A percentile compares a stretch with the other conserved stretches of the same genome.
These are phyloP conservation scores for Auriscalpium orientale DNA, from an alignment of 768 basidiomycete genomes.

Conservation along the genomic window DNA sequence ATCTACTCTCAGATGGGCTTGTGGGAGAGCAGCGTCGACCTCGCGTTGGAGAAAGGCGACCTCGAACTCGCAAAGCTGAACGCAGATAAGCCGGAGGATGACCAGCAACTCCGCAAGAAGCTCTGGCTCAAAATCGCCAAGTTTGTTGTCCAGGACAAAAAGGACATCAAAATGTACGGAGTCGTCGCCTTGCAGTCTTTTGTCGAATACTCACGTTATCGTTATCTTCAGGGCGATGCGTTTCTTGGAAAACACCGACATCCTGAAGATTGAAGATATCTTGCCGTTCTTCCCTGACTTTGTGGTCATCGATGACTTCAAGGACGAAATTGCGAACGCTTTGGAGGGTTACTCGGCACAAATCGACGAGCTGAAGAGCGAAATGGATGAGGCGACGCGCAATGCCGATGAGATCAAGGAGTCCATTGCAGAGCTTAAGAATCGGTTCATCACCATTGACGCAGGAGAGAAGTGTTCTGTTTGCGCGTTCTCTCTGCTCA, in stretches of 20 bases:
- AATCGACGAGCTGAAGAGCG: slow-evolving; percentile 81
- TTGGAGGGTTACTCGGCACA: slow-evolving; percentile 90
- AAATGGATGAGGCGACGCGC: slow-evolving; percentile 94
- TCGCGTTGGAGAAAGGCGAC: slow-evolving; percentile 91
- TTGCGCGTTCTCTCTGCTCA: slow-evolving; percentile 70
- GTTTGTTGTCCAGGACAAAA: slow-evolving; percentile 95
- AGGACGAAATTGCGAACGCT: slow-evolving; percentile 95
- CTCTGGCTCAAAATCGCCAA: slow-evolving; percentile 99
- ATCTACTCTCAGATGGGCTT: slow-evolving; percentile 98
- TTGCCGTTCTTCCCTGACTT: slow-evolving; percentile 99
- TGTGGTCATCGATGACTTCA: slow-evolving; percentile 98
- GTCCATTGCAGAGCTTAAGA: slow-evolving; percentile 79
- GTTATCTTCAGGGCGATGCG: slow-evolving; percentile 78
- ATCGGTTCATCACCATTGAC: slow-evolving; percentile 89
- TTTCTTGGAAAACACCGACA: slow-evolving; percentile 88
- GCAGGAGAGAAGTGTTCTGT: slow-evolving; percentile 78
- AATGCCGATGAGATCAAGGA: slow-evolving; percentile 90
- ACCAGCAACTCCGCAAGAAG: slow-evolving; percentile 80
- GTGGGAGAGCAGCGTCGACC: slow-evolving; percentile 93
- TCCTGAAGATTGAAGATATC: slow-evolving; percentile 98
- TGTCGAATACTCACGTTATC: neutral
- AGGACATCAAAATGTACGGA: slow-evolving; percentile 94
- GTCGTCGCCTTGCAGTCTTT: neutral
- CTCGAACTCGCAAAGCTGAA: slow-evolving; percentile 91
- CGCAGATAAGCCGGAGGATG: slow-evolving; percentile 92